Evolutionary conservation across 805 yeast genomes (phyloP).

Genomic region (Candida qinlingensis): DNA sequence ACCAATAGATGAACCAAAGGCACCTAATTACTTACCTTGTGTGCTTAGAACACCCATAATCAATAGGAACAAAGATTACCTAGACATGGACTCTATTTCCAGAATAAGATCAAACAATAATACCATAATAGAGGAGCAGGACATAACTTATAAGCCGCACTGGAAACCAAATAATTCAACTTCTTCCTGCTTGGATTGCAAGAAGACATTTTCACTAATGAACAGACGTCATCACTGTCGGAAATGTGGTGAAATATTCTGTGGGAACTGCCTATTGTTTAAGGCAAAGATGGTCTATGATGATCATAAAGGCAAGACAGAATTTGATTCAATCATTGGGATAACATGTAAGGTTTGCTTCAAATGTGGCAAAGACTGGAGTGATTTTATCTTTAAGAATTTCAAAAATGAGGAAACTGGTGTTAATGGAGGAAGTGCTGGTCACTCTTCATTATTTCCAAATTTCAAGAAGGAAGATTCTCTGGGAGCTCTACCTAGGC

Average conservation of each 20-base stretch:
- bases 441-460: background rate
- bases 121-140: slow-evolving; percentile 1
- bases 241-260: slow-evolving; percentile 65
- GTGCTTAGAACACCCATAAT: slow-evolving; percentile 43
- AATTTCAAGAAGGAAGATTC: background rate
- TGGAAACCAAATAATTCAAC: slow-evolving; percentile 63
- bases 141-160: slow-evolving; percentile 32
- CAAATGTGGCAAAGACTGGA: slow-evolving; percentile 49
- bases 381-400: slow-evolving; percentile 29
- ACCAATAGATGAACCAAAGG: slow-evolving; percentile 64
- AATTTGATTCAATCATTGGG: slow-evolving; percentile 50
- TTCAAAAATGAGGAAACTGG: slow-evolving; percentile 5
- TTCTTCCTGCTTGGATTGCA: slow-evolving; percentile 55
- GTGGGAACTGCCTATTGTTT: slow-evolving; percentile 53
- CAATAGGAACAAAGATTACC: background rate
- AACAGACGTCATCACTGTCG: slow-evolving; percentile 71
- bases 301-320: slow-evolving; percentile 4
- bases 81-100: background rate
- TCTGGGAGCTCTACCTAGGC: no score
- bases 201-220: slow-evolving; percentile 53
- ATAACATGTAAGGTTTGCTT: slow-evolving; percentile 55
- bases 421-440: background rate
- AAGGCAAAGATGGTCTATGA: slow-evolving; percentile 37
- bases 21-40: slow-evolving; percentile 77
- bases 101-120: background rate